Evolutionary conservation across 1,284 basidiomycete genomes (phyloP).

Genomic region (Cerrena zonata): DNA sequence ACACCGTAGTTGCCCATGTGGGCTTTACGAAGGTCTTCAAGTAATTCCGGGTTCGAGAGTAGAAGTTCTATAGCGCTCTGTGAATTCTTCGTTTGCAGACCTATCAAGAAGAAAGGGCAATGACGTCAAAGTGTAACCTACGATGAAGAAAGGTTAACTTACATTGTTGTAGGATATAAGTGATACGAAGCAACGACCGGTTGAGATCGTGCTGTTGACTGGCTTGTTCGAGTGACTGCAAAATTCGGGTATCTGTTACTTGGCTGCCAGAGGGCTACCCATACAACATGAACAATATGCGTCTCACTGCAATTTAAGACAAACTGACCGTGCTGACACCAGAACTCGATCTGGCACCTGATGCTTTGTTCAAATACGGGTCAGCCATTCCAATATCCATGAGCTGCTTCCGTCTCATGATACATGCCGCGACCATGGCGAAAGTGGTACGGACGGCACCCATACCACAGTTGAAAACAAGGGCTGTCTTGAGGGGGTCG

Average conservation of each 20-base stretch:
- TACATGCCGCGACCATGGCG: slow-evolving; percentile 90
- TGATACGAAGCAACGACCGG: slow-evolving; percentile 76
- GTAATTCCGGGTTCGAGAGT: slow-evolving; percentile 69
- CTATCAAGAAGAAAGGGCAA: slow-evolving; percentile 27
- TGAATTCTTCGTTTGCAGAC: slow-evolving; percentile 52
- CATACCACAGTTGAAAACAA: slow-evolving; percentile 97
- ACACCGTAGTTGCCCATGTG: slow-evolving; percentile 87
- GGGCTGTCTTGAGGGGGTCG: slow-evolving; percentile 75
- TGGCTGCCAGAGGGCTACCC: slow-evolving; percentile 14
- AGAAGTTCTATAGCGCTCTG: slow-evolving; percentile 80
- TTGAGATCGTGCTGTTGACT: slow-evolving; percentile 81
- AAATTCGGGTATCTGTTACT: slow-evolving; percentile 45
- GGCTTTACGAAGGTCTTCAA: slow-evolving; percentile 82
- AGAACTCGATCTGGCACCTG: slow-evolving; percentile 19
- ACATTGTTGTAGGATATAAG: slow-evolving; percentile 80
- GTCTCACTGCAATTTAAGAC: neutral
- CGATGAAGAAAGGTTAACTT: slow-evolving; percentile 16
- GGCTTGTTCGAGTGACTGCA: slow-evolving; percentile 68
- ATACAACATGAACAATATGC: neutral
- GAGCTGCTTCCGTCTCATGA: slow-evolving; percentile 83
- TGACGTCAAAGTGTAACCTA: neutral
- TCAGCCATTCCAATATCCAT: slow-evolving; percentile 74
- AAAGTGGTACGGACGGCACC: slow-evolving; percentile 96
- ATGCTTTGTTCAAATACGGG: slow-evolving; percentile 46
- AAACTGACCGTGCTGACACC: slow-evolving; percentile 41